A percentile compares a stretch with the other conserved stretches of the same genome.
These are phyloP conservation scores for Euphorbia tirucalli DNA, from an alignment of 345 rosid genomes.

Conservation along the genomic window DNA sequence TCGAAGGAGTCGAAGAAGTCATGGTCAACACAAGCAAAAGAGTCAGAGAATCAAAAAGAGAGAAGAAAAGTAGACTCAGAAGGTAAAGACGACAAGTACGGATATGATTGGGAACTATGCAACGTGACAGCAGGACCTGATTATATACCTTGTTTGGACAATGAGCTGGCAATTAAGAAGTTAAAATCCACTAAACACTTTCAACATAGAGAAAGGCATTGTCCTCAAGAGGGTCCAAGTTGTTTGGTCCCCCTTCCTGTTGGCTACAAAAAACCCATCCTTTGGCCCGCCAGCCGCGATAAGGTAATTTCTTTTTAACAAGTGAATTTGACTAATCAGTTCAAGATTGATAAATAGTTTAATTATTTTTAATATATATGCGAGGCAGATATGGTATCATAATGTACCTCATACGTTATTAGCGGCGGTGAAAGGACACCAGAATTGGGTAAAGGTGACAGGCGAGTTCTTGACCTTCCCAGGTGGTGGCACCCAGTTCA, in stretches of 20 bases:
- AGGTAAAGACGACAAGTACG: constrained; percentile 13
- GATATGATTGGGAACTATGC: constrained; percentile 61
- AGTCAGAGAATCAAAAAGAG: constrained; percentile 30
- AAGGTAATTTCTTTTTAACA: constrained; percentile 41
- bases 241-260: constrained; percentile 68
- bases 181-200: constrained; percentile 58
- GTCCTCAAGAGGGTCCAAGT: constrained; percentile 75
- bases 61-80: constrained; percentile 19
- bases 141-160: constrained; percentile 93
- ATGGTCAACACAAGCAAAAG: constrained; percentile 30
- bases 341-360: not conserved
- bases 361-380: not conserved
- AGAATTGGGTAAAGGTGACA: constrained; percentile 89
- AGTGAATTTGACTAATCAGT: not conserved
- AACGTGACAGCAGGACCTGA: constrained; percentile 75
- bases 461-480: constrained; percentile 96
- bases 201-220: constrained; percentile 92
- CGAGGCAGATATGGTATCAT: constrained; percentile 81
- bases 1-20: constrained; percentile 29
- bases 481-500: constrained; percentile 95
- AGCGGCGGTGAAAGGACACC: constrained; percentile 89
- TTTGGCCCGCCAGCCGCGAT: constrained; percentile 85
- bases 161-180: constrained; percentile 60
- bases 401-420: constrained; percentile 81
- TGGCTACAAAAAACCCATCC: constrained; percentile 64